Base-by-base conservation (phyloP, 345 rosid species). In the Acer campestre region DNA sequence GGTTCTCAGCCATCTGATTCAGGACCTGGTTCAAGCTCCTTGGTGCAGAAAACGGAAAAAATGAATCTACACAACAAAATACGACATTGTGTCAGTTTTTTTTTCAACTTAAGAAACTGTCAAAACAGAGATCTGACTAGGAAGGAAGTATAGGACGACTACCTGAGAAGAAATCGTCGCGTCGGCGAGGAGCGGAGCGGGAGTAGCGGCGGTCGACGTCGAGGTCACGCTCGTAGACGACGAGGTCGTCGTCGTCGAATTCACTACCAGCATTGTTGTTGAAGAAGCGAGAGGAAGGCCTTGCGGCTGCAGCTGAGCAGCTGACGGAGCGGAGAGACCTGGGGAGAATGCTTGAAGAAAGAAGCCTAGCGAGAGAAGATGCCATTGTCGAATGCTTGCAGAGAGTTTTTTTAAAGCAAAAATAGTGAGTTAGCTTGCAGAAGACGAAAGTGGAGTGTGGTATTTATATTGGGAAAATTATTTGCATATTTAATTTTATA, bases 1-100 rank as follows among this genome's bases (percentile, higher is more conserved):
- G n/a, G n/a, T n/a, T n/a, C n/a, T n/a, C n/a, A n/a, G n/a, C n/a
- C n/a, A n/a, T n/a, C n/a, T n/a, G n/a, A n/a, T n/a, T n/a, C n/a
- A n/a, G n/a, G n/a, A n/a, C n/a, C n/a, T n/a, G n/a, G n/a, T n/a
- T n/a, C n/a, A n/a, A 71, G 75, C 90, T 90, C 77, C 94, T 86
- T 0, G 88, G 84, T 6, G 95, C 85, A 1, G 83, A 86, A 17
- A 93, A 88, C 8, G 97, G 94, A 82, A 84, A 88, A 10, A 84
- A 89, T 29, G 78, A 86, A 55, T 87, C 92, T 90, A 68, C 10
- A 23, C 20, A 22, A 27, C 22, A 64, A 18, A 18, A 35, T 10
- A 16, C 0, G 56, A 20, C 61, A 49, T 6, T 0, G 4, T 10
- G 4, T 8, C 68, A 48, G 11, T 7, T 12, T 69, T 1, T 27